Evolutionary conservation across 805 yeast genomes (phyloP).

Genomic region (Hanseniaspora singularis): DNA sequence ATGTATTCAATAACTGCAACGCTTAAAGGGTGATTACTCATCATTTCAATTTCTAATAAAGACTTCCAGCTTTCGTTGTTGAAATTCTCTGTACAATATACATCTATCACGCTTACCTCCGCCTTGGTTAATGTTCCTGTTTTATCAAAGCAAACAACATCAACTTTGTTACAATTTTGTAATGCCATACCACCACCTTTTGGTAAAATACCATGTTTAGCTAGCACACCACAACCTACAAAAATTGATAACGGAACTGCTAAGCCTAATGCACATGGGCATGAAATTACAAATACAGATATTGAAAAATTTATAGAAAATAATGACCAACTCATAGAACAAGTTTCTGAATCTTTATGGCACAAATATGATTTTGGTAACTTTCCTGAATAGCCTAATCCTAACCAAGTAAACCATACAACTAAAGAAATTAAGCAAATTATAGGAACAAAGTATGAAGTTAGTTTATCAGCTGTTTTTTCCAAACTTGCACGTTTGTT

Average conservation of each 20-base stretch:
- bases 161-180: constrained; percentile 57
- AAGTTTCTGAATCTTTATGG: constrained; percentile 42
- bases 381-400: constrained; percentile 41
- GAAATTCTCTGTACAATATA: constrained; percentile 17
- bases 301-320: constrained; percentile 72
- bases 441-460: constrained; percentile 63
- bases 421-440: constrained; percentile 47
- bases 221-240: constrained; percentile 71
- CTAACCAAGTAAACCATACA: constrained; percentile 62
- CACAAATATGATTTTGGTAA: constrained; percentile 48
- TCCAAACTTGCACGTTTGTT: constrained; percentile 58
- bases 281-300: constrained; percentile 70
- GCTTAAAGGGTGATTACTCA: constrained; percentile 61
- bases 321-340: constrained; percentile 42
- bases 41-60: constrained; percentile 36
- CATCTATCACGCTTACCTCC: constrained; percentile 33
- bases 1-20: constrained; percentile 40
- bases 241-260: constrained; percentile 78
- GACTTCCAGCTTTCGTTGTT: constrained; percentile 32
- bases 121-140: constrained; percentile 64
- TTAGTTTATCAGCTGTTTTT: constrained; percentile 52
- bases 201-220: constrained; percentile 61
- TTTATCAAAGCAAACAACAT: constrained; percentile 62
- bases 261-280: constrained; percentile 76
- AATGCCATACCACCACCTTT: constrained; percentile 76